These are phyloP conservation scores for Fusarium nurragi DNA, from an alignment of 2,329 filamentous ascomycete genomes.

Conservation along the genomic window DNA sequence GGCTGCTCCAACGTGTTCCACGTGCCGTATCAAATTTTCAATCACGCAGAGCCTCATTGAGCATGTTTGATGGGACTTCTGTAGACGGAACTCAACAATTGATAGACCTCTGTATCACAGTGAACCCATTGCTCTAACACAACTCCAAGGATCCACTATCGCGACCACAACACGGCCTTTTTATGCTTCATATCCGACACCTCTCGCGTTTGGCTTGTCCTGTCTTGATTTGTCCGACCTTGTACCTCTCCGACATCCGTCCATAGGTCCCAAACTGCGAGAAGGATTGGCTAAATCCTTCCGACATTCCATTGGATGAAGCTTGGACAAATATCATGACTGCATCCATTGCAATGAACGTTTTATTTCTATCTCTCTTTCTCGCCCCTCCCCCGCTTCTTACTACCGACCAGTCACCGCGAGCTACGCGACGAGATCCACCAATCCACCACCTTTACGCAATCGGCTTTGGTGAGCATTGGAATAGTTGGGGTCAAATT, in stretches of 20 bases:
- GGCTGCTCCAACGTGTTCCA: conserved; percentile 24
- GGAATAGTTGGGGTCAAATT: conserved; percentile 6
- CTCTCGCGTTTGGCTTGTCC: not conserved
- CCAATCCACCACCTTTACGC: conserved; percentile 25
- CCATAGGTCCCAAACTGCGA: conserved; percentile 1
- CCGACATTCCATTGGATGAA: conserved; percentile 23
- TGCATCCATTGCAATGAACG: conserved; percentile 23
- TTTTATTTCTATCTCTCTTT: conserved; percentile 21
- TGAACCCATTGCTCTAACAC: conserved; percentile 9
- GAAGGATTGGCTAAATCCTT: conserved; percentile 5
- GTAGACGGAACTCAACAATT: not conserved
- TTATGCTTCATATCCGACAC: conserved; percentile 18
- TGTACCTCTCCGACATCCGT: not conserved
- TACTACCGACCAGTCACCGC: conserved; percentile 25
- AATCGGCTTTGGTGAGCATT: conserved; percentile 15
- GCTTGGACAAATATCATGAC: conserved; percentile 20
- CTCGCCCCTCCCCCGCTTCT: conserved; percentile 38
- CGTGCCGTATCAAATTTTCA: conserved; percentile 25
- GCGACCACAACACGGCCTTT: conserved; percentile 13
- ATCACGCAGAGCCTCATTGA: conserved; percentile 32
- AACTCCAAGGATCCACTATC: conserved; percentile 34
- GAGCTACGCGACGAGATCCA: conserved; percentile 31
- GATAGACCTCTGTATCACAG: not conserved
- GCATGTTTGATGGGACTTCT: not conserved
- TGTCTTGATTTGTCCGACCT: not conserved